Evolutionary conservation across 345 rosid species (phyloP), one percentile per base, ranked within the genome.

Genomic region (Citropsis articulata): DNA sequence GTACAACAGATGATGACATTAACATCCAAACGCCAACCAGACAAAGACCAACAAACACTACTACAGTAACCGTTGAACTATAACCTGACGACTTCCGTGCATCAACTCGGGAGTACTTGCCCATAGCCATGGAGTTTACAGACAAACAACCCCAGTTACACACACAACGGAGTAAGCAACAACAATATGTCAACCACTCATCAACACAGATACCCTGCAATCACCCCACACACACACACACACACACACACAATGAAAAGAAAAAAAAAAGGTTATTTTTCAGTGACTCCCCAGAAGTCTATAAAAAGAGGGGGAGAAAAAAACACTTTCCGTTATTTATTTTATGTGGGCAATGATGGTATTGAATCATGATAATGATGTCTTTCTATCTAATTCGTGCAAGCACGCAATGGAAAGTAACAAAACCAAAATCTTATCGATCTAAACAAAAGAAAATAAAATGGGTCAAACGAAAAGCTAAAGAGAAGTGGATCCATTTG

Each of bases 11-110:
- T 14, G 97, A 89, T n/a, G 98, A 88, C 86, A 92, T 90, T 78
- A 92, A 85, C 91, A 87, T 91, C 98, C 99, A 95, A 42, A 87
- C 85, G 28, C 97, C 99, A 79, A 92, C 89, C 78, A 95, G 85
- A 85, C 89, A 87, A 13, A 93, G 79, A 62, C 90, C 87, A 76
- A 92, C 90, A 72, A 93, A 57, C n/a, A 86, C 88, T 66, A 86
- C 91, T 31, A 91, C 73, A 38, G 87, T 85, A 78, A 91, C 85
- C 19, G 92, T 88, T 21, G 91, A 90, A 75, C 93, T 90, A 82
- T 86, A 87, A 71, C 83, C 82, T 2, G 95, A 80, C 42, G 93
- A 85, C 74, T 87, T 91, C 85, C 89, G 85, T 82, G 87, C 90
- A 67, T 92, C 97, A 74, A 92, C 80, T 73, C 90, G 87, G 78